Conservation (phyloP, 2,329 filamentous ascomycete genomes). For the Hirsutella thompsonii region DNA sequence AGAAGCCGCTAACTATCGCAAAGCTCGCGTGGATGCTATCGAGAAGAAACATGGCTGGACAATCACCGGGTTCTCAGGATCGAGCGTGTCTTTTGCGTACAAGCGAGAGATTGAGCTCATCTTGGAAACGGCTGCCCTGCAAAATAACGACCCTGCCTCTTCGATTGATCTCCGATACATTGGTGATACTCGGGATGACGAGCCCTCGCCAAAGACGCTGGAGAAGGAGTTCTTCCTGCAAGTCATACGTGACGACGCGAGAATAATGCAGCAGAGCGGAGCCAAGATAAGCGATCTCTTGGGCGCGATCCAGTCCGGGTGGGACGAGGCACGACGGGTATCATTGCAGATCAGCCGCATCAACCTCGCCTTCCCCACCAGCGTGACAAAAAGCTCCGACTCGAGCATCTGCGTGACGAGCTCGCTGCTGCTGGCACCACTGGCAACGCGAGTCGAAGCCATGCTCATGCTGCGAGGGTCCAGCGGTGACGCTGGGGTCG, state of each 20-base stretch:
- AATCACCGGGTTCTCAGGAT: slow-evolving; percentile 50
- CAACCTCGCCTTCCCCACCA: slow-evolving; percentile 51
- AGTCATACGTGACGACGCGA: slow-evolving; percentile 55
- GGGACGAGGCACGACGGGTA: slow-evolving; percentile 51
- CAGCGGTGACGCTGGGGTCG: slow-evolving; percentile 33
- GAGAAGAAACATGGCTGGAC: slow-evolving; percentile 60
- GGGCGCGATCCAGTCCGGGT: slow-evolving; percentile 43
- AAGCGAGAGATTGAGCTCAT: slow-evolving; percentile 58
- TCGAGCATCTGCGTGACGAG: slow-evolving; percentile 48
- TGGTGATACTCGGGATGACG: slow-evolving; percentile 40
- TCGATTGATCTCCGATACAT: slow-evolving; percentile 61
- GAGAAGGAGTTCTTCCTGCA: slow-evolving; percentile 68
- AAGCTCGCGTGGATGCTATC: slow-evolving; percentile 52
- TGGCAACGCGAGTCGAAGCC: slow-evolving; percentile 58
- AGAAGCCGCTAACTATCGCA: slow-evolving; percentile 21
- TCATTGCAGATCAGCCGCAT: slow-evolving; percentile 48
- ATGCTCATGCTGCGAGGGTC: slow-evolving; percentile 39
- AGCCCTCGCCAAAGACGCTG: slow-evolving; percentile 41
- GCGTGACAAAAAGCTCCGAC: slow-evolving; percentile 50
- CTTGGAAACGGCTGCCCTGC: slow-evolving; percentile 54
- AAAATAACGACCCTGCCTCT: slow-evolving; percentile 28
- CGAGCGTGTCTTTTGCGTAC: slow-evolving; percentile 61
- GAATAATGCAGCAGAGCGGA: slow-evolving; percentile 43
- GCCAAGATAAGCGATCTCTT: slow-evolving; percentile 47
- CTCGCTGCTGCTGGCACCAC: slow-evolving; percentile 47